phyloP scores from a whole-genome alignment of 768 basidiomycete genomes.

The Podaxis sp. region DNA sequence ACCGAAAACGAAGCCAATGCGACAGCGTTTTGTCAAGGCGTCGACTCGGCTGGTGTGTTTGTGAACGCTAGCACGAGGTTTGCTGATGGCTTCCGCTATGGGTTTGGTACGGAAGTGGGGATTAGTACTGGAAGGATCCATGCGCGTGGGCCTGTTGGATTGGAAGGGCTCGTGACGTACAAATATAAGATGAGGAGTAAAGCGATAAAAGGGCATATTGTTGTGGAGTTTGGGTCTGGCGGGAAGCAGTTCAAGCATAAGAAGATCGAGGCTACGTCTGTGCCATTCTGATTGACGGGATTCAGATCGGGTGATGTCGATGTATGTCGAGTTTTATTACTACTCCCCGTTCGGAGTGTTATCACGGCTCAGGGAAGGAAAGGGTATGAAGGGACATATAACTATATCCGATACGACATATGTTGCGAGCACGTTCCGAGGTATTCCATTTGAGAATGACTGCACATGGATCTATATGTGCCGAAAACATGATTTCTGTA shows the following conservation, averaged over 20 bases:
- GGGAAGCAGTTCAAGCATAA: conserved; percentile 74
- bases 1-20: conserved; percentile 70
- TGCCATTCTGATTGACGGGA: conserved; percentile 35
- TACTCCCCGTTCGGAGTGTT: too few relatives aligned
- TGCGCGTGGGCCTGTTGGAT: conserved; percentile 91
- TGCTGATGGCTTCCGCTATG: conserved; percentile 94
- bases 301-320: not conserved
- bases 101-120: conserved; percentile 97
- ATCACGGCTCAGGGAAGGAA: too few relatives aligned
- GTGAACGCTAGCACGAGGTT: conserved; percentile 96
- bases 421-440: too few relatives aligned
- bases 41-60: conserved; percentile 91
- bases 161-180: conserved; percentile 92
- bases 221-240: conserved; percentile 76
- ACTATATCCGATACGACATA: too few relatives aligned
- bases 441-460: too few relatives aligned
- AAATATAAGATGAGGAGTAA: conserved; percentile 90
- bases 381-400: too few relatives aligned
- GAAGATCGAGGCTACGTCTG: conserved; percentile 34
- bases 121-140: conserved; percentile 97
- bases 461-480: too few relatives aligned
- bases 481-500: too few relatives aligned
- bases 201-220: conserved; percentile 73
- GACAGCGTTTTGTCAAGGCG: conserved; percentile 75
- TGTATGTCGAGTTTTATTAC: too few relatives aligned